Evolutionary conservation across 139 green algal species (phyloP), one percentile per base, ranked within the genome.

Genomic region (Pleodorina starrii): DNA sequence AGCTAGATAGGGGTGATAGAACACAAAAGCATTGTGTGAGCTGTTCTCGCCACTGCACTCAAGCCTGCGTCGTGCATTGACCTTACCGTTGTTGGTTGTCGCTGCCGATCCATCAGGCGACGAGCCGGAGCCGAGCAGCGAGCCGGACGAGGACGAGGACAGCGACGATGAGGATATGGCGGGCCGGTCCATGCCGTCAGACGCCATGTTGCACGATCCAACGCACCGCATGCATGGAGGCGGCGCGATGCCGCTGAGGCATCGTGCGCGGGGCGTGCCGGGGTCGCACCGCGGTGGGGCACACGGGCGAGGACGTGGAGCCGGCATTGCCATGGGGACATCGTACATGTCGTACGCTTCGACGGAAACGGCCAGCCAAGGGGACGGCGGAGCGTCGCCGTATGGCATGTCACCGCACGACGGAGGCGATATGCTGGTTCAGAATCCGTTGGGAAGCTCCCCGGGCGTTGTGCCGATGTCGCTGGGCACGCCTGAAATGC

Each of bases 331-430:
- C 1, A 73, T 86, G 75, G 86, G 86, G 2, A 86, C 86, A 16
- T 90, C 86, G 50, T 90, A 90, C 86, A 90, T 89, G 84, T 89
- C 84, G 35, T 89, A 83, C 36, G 69, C 69, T 12, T 81, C 63
- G 2, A 38, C 69, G 12, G 84, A 82, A 9, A 89, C 82, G 0
- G 66, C 84, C 0, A 89, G 84, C 69, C 69, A 83, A 0, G 84
- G 84, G 6, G 83, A 75, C 23, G 72, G 84, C 3, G 85, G 21
- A 17, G 73, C 48, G 59, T 82, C 86, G 21, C 54, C 75, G 36
- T 79, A 78, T 27, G 86, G 86, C 60, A 86, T 35, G 42, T 90
- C 86, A 7, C 86, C 86, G 5, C 60, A 89, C 51, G 84, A 89
- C 2, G 69, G 12, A 2, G 69, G 84, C 36, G 50, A 57, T 17